Evolutionary conservation across 2,329 filamentous ascomycete genomes (phyloP), one percentile per base, ranked within the genome.

Genomic region (Ophidiomyces ophidiicola): DNA sequence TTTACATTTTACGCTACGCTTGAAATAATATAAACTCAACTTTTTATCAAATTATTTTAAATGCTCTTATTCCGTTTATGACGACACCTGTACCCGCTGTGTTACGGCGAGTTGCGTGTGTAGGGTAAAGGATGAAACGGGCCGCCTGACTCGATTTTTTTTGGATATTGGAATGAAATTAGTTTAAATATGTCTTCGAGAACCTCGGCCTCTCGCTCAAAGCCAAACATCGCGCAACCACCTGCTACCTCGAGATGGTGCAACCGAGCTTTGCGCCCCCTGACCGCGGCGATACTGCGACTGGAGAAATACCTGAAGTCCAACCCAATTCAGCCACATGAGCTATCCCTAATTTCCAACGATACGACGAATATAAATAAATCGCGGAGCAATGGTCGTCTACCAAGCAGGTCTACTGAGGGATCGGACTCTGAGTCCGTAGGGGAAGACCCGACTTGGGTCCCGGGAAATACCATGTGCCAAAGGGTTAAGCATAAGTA

Each of bases 171-270:
- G 32, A n/a, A 5, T 21, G n/a, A n/a, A 21, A 3, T 37, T 5
- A 12, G 5, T 5, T 6, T 28, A 14, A 19, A 28, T 6, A 28
- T 28, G 11, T 28, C 7, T 28, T 28, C 25, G n/a, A n/a, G n/a
- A n/a, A n/a, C 45, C 39, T 17, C 36, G 39, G 39, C 26, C n/a
- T 33, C 19, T 32, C 46, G 33, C 29, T 35, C 31, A 26, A 41
- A 23, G 47, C 47, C 30, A 28, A 46, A 39, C 46, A 36, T 30
- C 43, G 43, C 31, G 18, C 56, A 62, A 41, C 44, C 60, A 32
- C 55, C 55, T 43, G 50, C 57, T 29, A 64, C 59, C 5, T 57
- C 61, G 35, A 59, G 53, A 57, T 64, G 61, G 61, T 61, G 59
- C 39, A 62, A 62, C 43, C 59, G 61, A 47, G 56, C 63, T 42